A percentile compares a stretch with the other conserved stretches of the same genome.
These are phyloP conservation scores for Claviceps sp. DNA, from an alignment of 2,329 filamentous ascomycete genomes.

Conservation along the genomic window DNA sequence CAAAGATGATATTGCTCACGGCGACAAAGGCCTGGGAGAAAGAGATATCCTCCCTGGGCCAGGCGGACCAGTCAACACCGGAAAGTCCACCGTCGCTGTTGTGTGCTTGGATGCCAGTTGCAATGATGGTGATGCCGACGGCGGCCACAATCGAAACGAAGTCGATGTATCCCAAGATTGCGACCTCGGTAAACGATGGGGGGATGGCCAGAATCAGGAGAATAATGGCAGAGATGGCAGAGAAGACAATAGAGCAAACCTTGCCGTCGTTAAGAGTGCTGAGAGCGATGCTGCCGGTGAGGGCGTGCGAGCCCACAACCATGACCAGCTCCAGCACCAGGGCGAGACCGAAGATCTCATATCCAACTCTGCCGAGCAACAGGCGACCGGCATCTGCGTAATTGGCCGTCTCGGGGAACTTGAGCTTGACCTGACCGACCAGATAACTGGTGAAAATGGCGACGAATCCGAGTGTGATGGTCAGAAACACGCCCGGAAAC, in stretches of 20 bases:
- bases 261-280: constrained; percentile 45
- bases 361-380: constrained; percentile 44
- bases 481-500: constrained; percentile 30
- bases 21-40: constrained; percentile 45
- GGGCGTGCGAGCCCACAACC: constrained; percentile 50
- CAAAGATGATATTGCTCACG: constrained; percentile 58
- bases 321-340: constrained; percentile 54
- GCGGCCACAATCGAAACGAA: constrained; percentile 51
- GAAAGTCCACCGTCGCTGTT: constrained; percentile 13
- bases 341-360: constrained; percentile 53
- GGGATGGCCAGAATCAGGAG: constrained; percentile 32
- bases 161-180: constrained; percentile 36
- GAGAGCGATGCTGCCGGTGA: constrained; percentile 55
- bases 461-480: constrained; percentile 24
- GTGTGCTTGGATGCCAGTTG: constrained; percentile 39
- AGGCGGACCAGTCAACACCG: constrained; percentile 29
- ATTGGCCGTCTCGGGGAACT: constrained; percentile 44
- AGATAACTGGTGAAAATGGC: constrained; percentile 35
- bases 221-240: constrained; percentile 31
- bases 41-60: constrained; percentile 29
- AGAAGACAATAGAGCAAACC: constrained; percentile 32
- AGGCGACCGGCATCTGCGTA: constrained; percentile 56
- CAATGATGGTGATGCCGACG: constrained; percentile 54
- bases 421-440: constrained; percentile 37
- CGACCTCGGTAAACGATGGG: constrained; percentile 34